Evolutionary conservation across 257 asterid species (phyloP).

Genomic region (Jacaranda copaia): DNA sequence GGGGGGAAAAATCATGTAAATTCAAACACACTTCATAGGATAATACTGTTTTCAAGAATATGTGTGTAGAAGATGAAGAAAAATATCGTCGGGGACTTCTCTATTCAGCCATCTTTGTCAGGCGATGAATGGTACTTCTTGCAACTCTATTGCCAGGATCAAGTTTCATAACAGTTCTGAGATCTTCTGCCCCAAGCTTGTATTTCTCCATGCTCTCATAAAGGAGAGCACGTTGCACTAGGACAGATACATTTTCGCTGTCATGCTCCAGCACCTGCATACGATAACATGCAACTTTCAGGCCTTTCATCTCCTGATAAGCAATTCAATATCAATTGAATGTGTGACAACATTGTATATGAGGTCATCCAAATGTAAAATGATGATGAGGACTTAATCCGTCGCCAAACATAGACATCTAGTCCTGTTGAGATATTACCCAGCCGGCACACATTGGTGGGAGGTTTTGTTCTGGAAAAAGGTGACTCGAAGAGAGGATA

Average conservation of each 20-base stretch:
- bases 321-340: slow-evolving; percentile 20
- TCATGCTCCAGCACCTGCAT: slow-evolving; percentile 82
- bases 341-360: too few relatives aligned
- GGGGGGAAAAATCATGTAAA: neutral
- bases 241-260: slow-evolving; percentile 59
- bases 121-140: slow-evolving; percentile 89
- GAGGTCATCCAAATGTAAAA: too few relatives aligned
- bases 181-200: slow-evolving; percentile 98
- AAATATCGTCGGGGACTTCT: slow-evolving; percentile 13
- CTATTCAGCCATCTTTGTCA: slow-evolving; percentile 84
- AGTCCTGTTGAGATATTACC: too few relatives aligned
- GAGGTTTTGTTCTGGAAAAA: too few relatives aligned
- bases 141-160: slow-evolving; percentile 93
- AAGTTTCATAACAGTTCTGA: slow-evolving; percentile 88
- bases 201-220: slow-evolving; percentile 98
- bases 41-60: neutral
- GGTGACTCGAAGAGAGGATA: too few relatives aligned
- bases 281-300: slow-evolving; percentile 31
- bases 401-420: too few relatives aligned
- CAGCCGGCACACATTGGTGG: too few relatives aligned
- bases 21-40: neutral
- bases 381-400: too few relatives aligned
- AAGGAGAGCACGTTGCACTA: slow-evolving; percentile 94
- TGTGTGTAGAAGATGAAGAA: neutral
- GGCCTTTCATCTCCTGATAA: slow-evolving; percentile 10